These are phyloP conservation scores for Xylaria digitata DNA, from an alignment of 2,329 filamentous ascomycete genomes.

Conservation along the genomic window DNA sequence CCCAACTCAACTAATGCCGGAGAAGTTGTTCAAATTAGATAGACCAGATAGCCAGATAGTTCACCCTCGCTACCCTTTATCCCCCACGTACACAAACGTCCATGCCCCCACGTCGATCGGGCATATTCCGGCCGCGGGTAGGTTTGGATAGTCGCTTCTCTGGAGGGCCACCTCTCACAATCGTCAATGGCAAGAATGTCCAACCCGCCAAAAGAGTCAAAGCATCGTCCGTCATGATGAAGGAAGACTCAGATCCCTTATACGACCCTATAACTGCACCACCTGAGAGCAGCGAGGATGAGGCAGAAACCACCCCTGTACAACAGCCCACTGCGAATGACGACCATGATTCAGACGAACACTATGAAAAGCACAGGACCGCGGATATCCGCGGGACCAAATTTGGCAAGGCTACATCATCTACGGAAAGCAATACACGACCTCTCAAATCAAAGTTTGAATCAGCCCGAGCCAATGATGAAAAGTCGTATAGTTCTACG, in stretches of 20 bases:
- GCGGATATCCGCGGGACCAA: constrained; percentile 52
- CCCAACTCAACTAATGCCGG: not conserved
- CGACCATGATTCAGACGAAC: constrained; percentile 41
- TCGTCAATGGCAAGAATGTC: constrained; percentile 27
- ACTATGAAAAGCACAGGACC: constrained; percentile 44
- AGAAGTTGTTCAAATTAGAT: constrained; percentile 1
- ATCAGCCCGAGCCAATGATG: constrained; percentile 1
- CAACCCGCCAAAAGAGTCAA: constrained; percentile 16
- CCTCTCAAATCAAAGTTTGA: not conserved
- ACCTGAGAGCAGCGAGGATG: constrained; percentile 45
- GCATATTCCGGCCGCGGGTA: constrained; percentile 13
- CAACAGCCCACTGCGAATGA: constrained; percentile 21
- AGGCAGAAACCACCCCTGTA: constrained; percentile 35
- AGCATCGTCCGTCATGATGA: constrained; percentile 32
- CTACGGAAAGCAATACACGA: constrained; percentile 4
- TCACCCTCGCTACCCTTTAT: not conserved
- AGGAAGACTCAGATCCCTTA: constrained; percentile 25
- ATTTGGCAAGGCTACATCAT: constrained; percentile 43
- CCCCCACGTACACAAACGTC: constrained; percentile 1
- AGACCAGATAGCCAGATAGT: not conserved
- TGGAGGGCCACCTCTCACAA: constrained; percentile 32
- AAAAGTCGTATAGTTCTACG: not conserved
- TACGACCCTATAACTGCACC: constrained; percentile 43
- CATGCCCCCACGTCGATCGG: constrained; percentile 20
- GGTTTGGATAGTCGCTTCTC: constrained; percentile 38